Evolutionary conservation across 805 yeast genomes (phyloP), one percentile per base, ranked within the genome.

Genomic region (Torulaspora franciscae): DNA sequence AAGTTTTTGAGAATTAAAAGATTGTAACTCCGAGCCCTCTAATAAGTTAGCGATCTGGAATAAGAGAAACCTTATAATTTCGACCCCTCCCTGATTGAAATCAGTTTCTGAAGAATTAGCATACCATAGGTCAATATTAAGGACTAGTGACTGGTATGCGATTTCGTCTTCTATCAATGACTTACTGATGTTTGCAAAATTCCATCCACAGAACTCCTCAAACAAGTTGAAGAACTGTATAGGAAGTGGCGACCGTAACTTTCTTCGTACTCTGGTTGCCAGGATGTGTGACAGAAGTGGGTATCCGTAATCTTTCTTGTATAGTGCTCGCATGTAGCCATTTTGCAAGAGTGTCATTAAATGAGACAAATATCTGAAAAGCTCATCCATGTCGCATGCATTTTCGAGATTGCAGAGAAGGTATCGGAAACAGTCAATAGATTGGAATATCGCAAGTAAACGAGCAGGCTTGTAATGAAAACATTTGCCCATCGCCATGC

Each of bases 91-190:
- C 1, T 51, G 50, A 10, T 42, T 42, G 1, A 51, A 47, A n/a
- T 52, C 49, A 4, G 47, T 29, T 17, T 36, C 43, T 6, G 39
- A 15, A 1, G 48, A 40, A 7, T 10, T 37, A 8, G 64, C 65
- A 44, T 70, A 69, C 78, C 86, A 82, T 15, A 78, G 66, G 43
- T 79, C 83, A 49, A 83, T 72, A 49, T 86, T 89, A 14, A 80
- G 70, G 30, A 85, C 70, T 35, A 87, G 59, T 1, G 70, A 63
- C 28, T 77, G 71, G 56, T 83, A 88, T 0, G 83, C 83, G 2
- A 64, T 47, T 0, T 75, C 70, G 51, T 84, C 80, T 6, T 68
- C 65, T 1, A 87, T 68, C 2, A 81, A 59, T 0, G 91, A 81
- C 6, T 79, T 78, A 27, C 67, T 63, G 0, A 84, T 79, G 28